Base-by-base conservation (phyloP, 2,329 filamentous ascomycete species). In the Coniochaeta pulveracea region DNA sequence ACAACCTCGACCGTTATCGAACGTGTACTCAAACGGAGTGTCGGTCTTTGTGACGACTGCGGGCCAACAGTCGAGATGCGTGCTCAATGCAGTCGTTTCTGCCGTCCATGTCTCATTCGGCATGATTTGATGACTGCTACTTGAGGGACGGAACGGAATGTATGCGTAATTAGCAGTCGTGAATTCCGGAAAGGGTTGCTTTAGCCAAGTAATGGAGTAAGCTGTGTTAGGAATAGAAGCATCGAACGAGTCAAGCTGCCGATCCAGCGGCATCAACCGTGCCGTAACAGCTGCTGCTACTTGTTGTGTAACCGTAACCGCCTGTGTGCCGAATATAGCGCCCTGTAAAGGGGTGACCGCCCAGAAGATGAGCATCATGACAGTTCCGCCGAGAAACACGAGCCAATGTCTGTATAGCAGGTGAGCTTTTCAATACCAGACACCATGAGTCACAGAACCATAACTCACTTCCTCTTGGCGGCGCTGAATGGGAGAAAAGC, bases 311-410 rank as follows among this genome's bases (percentile, higher is more conserved):
- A 50, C 46, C 0, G 28, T 43, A 1, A 69, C 46, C 0, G 44
- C 45, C 0, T 47, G 44, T 0, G 51, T 56, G 0, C 65, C 63
- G 5, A 77, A 66, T 0, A 76, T 59, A n/a, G 69, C 63, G 17
- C 67, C 62, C 43, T 76, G 69, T 0, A 66, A 42, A 0, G 72
- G 72, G 0, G 71, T 74, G 0, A 78, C 40, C 0, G 61, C 50
- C 66, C 66, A 75, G 3, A 69, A 67, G 0, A 76, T 57, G 0
- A 72, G 27, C 0, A 77, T 49, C 40, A 72, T 61, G 0, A 61
- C 54, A 0, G 56, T 51, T 0, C 66, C 66, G 0, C 61, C 57
- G 10, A 58, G 58, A 27, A 73, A 67, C 0, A 72, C 64, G 0
- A 57, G 42, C 71, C 69, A 76, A 33, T 77, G 69, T 4, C 62